These are phyloP conservation scores for Leccinum incarnatum DNA, from an alignment of 768 basidiomycete genomes.

Conservation along the genomic window DNA sequence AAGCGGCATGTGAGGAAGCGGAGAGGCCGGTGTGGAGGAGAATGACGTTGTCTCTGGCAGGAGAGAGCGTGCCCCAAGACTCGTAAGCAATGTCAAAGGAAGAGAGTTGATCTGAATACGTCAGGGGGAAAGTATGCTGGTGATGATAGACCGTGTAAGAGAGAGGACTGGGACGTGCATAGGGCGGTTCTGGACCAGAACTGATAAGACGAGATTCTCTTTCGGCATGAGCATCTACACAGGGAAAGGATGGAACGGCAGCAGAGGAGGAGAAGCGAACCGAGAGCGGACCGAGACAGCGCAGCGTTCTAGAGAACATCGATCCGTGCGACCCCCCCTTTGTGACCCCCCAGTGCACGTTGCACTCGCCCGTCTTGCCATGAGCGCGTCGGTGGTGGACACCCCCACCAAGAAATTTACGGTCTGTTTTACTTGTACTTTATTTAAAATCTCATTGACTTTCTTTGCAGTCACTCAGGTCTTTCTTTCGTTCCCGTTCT, in stretches of 20 bases:
- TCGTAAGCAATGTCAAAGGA: conserved; percentile 92
- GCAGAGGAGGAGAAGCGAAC: neutral
- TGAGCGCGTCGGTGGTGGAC: neutral
- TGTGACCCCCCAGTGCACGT: neutral
- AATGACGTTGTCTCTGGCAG: conserved; percentile 79
- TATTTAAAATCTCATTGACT: neutral
- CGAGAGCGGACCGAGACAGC: neutral
- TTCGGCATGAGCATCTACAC: conserved; percentile 78
- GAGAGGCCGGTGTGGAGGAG: conserved; percentile 95
- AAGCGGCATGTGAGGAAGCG: conserved; percentile 92
- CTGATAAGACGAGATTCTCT: conserved; percentile 56
- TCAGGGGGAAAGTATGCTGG: conserved; percentile 57
- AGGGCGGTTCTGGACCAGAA: conserved; percentile 78
- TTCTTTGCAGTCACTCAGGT: conserved; percentile 46
- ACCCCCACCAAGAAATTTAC: neutral
- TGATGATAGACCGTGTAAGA: conserved; percentile 74
- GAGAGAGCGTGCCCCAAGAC: conserved; percentile 91
- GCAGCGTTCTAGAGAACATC: neutral
- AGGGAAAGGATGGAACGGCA: conserved; percentile 51
- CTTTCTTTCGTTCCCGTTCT: conserved; percentile 52
- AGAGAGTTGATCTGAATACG: conserved; percentile 58
- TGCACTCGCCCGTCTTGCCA: neutral
- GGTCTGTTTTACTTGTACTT: neutral
- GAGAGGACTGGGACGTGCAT: conserved; percentile 73
- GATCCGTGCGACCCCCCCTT: neutral